These are phyloP conservation scores for Pseudonitzschia pungens DNA, from an alignment of 108 stramenopile genomes.

Conservation along the genomic window DNA sequence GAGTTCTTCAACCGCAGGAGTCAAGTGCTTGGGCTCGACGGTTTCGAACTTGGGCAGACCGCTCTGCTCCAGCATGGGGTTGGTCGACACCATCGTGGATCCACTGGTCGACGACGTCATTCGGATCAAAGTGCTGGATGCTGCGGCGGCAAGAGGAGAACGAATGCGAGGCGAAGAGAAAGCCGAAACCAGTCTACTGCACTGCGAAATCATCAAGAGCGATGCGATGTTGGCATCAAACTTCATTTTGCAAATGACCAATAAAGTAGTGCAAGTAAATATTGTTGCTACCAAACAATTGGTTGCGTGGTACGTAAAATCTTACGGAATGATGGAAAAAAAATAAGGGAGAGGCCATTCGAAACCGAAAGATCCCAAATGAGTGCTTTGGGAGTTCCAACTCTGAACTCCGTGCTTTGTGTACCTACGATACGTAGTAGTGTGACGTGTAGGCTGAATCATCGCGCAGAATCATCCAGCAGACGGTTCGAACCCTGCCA, in stretches of 20 bases:
- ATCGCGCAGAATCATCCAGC: too few relatives aligned
- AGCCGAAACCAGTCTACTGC: background rate
- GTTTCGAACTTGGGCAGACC: conserved; percentile 84
- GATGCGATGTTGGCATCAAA: conserved; percentile 2
- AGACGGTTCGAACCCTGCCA: too few relatives aligned
- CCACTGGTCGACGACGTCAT: background rate
- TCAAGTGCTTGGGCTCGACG: conserved; percentile 79
- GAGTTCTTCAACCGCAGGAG: conserved; percentile 77
- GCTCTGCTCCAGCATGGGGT: conserved; percentile 82
- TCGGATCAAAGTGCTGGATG: background rate
- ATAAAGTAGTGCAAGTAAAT: too few relatives aligned
- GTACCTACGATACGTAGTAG: background rate
- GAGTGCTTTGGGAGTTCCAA: too few relatives aligned
- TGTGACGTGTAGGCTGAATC: background rate
- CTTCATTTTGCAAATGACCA: background rate
- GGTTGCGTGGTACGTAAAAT: too few relatives aligned
- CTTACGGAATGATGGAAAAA: too few relatives aligned
- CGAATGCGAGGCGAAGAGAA: background rate
- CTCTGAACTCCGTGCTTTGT: too few relatives aligned
- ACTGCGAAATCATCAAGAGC: conserved; percentile 1
- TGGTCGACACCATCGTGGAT: conserved; percentile 14
- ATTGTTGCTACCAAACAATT: too few relatives aligned
- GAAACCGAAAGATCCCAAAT: too few relatives aligned
- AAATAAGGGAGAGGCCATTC: too few relatives aligned
- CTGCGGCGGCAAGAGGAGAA: background rate